Evolutionary conservation across 2,329 filamentous ascomycete genomes (phyloP).

Genomic region (Calonectria montana): DNA sequence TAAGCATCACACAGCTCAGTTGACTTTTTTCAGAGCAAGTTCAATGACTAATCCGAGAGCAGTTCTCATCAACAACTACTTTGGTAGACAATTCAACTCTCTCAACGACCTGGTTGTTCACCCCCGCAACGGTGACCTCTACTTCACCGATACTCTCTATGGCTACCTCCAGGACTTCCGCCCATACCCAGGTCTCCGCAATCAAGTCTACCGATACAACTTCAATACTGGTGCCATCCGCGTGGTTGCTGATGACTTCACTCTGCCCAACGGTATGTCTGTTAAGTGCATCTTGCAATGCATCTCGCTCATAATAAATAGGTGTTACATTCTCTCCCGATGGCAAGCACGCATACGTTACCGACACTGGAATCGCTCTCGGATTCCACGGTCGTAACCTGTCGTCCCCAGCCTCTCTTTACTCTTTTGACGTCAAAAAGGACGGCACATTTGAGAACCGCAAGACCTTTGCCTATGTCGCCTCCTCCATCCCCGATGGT

Average conservation of each 20-base stretch:
- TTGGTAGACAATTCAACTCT: conserved; percentile 69
- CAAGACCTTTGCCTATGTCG: conserved; percentile 67
- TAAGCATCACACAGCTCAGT: conserved; percentile 34
- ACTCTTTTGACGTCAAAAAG: conserved; percentile 52
- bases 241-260: conserved; percentile 69
- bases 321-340: conserved; percentile 67
- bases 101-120: conserved; percentile 69
- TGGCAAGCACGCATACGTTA: conserved; percentile 63
- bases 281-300: rapidly evolving
- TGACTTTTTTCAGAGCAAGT: neutral
- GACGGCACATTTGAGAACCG: conserved; percentile 61
- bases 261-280: conserved; percentile 61
- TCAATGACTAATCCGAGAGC: neutral
- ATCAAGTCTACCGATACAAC: conserved; percentile 70
- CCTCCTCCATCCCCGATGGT: conserved; percentile 69
- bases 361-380: conserved; percentile 63
- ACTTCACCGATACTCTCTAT: conserved; percentile 73
- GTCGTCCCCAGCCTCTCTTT: conserved; percentile 56
- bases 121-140: conserved; percentile 66
- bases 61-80: conserved; percentile 69
- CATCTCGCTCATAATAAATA: conserved; percentile 27
- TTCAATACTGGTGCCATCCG: conserved; percentile 61
- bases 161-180: conserved; percentile 70
- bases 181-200: conserved; percentile 61
- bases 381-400: conserved; percentile 56